Evolutionary conservation across 2,329 filamentous ascomycete species (phyloP), one percentile per base, ranked within the genome.

Genomic region (Ophiocordyceps unilateralis): DNA sequence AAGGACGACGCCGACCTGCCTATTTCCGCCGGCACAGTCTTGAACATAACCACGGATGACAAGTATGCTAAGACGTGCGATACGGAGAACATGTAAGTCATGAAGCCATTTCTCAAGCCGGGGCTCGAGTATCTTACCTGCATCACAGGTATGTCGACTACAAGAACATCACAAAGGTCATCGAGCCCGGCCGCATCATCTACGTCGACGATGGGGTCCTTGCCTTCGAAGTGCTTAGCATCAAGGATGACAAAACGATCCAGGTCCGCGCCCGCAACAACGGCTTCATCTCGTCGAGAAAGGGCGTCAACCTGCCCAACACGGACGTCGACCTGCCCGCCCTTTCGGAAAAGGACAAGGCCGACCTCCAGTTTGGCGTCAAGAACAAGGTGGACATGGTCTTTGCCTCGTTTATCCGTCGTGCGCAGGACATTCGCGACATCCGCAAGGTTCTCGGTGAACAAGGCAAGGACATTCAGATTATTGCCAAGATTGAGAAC

Each of bases 401-500:
- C 56, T 98, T 98, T 61, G 91, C 91, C 48, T 95, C 88, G 1
- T 98, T 98, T 64, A 98, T 98, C 65, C 89, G 91, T 55, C 83
- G 83, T 48, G 89, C 83, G 46, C 81, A 87, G 60, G 91, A 98
- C 63, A 94, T 98, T 70, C 76, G 72, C 53, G 78, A 88, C 57
- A 98, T 98, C 64, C 89, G 91, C 53, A 75, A 82, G 51, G 82
- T 96, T 48, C 79, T 98, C 42, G 91, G 91, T 49, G 76, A 86
- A 58, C 83, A 93, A 39, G 91, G 91, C 65, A 86, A 83, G 69
- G 81, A 93, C 64, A 95, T 98, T 58, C 89, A 98, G 72, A 94
- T 98, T 69, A 96, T 98, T 62, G 83, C 91, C 76, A 98, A 98
- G 82, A 94, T 98, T 54, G 91, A 98, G 78, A 98, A 98, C 74